Evolutionary conservation across 2,329 filamentous ascomycete genomes (phyloP).

Genomic region (Zymoseptoria passerinii): DNA sequence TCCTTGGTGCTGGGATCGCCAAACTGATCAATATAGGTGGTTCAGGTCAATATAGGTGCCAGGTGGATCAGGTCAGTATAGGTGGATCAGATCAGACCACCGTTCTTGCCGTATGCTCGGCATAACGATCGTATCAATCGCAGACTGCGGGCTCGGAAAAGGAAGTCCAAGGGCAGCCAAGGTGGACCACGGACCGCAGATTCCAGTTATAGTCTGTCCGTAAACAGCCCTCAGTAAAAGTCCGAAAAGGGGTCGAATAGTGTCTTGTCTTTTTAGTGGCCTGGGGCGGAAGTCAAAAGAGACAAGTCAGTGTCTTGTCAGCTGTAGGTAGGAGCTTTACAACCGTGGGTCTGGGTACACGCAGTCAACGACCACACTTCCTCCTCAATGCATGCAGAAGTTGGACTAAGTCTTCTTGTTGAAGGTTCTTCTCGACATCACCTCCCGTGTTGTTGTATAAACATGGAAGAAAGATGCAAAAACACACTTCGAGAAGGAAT

Average conservation of each 20-base stretch:
- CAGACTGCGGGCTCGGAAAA: not conserved
- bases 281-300: not conserved
- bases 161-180: not conserved
- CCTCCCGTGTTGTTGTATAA: too few species aligned
- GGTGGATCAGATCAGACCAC: not conserved
- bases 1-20: not conserved
- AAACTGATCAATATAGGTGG: not conserved
- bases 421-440: too few species aligned
- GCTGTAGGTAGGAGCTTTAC: not conserved
- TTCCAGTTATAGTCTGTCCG: not conserved
- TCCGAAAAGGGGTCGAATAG: not conserved
- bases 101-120: not conserved
- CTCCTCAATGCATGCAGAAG: too few species aligned
- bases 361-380: not conserved
- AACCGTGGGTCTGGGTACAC: not conserved
- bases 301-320: not conserved
- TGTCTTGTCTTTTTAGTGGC: not conserved
- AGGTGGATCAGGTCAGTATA: not conserved
- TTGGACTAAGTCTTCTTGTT: too few species aligned
- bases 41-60: not conserved
- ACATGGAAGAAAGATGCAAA: too few species aligned
- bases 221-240: not conserved
- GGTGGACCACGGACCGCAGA: not conserved
- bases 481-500: too few species aligned
- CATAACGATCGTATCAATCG: not conserved